These are phyloP conservation scores for Coprinopsis marcescibilis DNA, from an alignment of 768 basidiomycete species.

Conservation along the genomic window DNA sequence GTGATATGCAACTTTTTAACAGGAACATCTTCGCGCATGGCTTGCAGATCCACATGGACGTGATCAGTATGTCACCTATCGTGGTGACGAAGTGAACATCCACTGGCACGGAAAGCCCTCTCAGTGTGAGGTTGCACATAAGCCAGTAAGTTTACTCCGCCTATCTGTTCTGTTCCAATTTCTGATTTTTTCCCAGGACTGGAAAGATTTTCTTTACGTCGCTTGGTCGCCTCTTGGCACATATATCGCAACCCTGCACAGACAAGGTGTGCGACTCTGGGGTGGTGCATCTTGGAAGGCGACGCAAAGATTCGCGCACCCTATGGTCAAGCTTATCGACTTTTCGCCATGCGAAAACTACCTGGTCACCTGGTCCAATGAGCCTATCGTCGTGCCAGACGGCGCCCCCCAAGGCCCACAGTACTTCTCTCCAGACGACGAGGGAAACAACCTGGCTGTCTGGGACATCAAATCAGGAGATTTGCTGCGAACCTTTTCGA, in stretches of 20 bases:
- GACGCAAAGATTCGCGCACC: slow-evolving; percentile 90
- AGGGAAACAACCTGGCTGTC: slow-evolving; percentile 95
- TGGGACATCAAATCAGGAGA: slow-evolving; percentile 96
- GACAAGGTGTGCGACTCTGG: slow-evolving; percentile 94
- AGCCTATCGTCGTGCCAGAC: slow-evolving; percentile 82
- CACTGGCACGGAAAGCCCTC: slow-evolving; percentile 92
- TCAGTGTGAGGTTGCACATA: slow-evolving; percentile 74
- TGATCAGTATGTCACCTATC: slow-evolving; percentile 94
- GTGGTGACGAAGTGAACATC: slow-evolving; percentile 86
- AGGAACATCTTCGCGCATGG: slow-evolving; percentile 98
- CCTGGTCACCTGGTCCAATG: slow-evolving; percentile 95
- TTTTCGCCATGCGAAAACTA: slow-evolving; percentile 97
- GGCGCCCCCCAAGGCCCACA: slow-evolving; percentile 76
- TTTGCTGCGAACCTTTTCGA: slow-evolving; percentile 87
- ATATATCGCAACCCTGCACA: slow-evolving; percentile 89
- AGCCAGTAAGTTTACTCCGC: slow-evolving; percentile 50
- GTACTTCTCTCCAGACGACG: slow-evolving; percentile 89
- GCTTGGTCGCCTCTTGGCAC: slow-evolving; percentile 97
- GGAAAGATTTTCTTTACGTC: slow-evolving; percentile 92
- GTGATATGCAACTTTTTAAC: too few relatives aligned
- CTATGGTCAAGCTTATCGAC: slow-evolving; percentile 90
- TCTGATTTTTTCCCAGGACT: slow-evolving; percentile 49
- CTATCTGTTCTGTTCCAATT: slow-evolving; percentile 9
- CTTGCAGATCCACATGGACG: slow-evolving; percentile 87
- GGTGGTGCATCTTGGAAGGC: slow-evolving; percentile 88